Evolutionary conservation across 441 rosid species (phyloP).

Genomic region (Pelargonium exstipulatum): DNA sequence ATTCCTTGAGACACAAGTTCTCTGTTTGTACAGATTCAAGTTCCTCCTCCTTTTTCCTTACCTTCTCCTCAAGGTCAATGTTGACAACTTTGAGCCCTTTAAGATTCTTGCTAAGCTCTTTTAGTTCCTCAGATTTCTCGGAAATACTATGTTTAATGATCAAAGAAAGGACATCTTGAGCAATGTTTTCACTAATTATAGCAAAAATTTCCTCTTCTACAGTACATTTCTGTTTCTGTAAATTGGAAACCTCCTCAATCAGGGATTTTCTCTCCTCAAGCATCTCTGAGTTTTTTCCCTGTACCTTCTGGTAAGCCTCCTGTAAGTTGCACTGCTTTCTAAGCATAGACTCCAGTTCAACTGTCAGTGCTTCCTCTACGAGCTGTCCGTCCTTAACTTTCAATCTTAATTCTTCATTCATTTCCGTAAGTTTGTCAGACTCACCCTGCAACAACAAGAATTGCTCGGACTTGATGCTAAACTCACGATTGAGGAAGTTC

Average conservation of each 20-base stretch:
- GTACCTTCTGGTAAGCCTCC: conserved; percentile 38
- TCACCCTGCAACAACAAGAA: conserved; percentile 39
- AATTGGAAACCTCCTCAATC: conserved; percentile 33
- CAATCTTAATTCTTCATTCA: conserved; percentile 47
- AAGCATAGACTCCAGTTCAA: conserved; percentile 44
- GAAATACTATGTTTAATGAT: conserved; percentile 44
- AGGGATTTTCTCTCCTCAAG: conserved; percentile 46
- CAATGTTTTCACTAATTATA: conserved; percentile 42
- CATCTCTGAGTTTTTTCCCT: conserved; percentile 44
- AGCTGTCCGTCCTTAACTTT: conserved; percentile 43
- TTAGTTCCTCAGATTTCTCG: conserved; percentile 41
- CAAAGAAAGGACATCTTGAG: conserved; percentile 47
- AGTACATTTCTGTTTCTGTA: conserved; percentile 41
- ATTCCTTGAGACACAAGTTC: conserved; percentile 34
- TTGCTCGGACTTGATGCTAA: conserved; percentile 40
- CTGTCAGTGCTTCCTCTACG: conserved; percentile 51
- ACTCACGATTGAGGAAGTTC: conserved; percentile 41
- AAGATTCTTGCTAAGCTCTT: conserved; percentile 39
- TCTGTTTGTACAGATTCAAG: conserved; percentile 34
- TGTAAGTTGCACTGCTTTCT: conserved; percentile 41
- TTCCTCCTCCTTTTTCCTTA: conserved; percentile 36
- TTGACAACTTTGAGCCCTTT: conserved; percentile 41
- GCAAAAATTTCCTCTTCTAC: conserved; percentile 56
- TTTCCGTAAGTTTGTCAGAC: conserved; percentile 33
- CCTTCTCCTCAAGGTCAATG: conserved; percentile 48